Evolutionary conservation across 2,329 filamentous ascomycete genomes (phyloP), one percentile per base, ranked within the genome.

Genomic region (Fusarium guadeloupense): DNA sequence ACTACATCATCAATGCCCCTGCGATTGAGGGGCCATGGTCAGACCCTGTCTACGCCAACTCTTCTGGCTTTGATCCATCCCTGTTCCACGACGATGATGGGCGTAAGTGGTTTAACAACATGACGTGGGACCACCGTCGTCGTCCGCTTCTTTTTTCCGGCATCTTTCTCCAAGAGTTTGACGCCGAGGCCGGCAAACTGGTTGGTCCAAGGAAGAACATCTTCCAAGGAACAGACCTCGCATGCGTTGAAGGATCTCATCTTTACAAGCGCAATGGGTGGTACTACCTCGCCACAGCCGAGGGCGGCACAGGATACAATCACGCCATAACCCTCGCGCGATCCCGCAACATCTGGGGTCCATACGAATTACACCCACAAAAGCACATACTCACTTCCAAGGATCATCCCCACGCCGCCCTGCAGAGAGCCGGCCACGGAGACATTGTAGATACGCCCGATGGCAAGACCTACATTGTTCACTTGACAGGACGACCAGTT

Each of bases 1-100:
- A 88, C 66, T 89, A 88, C 68, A 87, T 89, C 54, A 81, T 89
- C 47, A 82, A 69, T 28, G 79, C 83, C 1, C 74, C 79, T 0
- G 64, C 74, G 6, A 83, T 88, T 47, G 78, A 83, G 31, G 86
- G 85, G 0, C 85, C 85, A 0, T 88, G 86, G 86, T 85, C 83
- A 0, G 85, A 88, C 43, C 85, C 85, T 0, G 69, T 84, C 7
- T 85, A 84, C 64, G 77, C 80, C 68, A 88, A 87, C 68, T 84
- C 83, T 0, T 87, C 83, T 0, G 85, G 85, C 2, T 88, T 89
- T 64, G 86, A 89, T 64, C 85, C 86, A 0, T 83, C 81, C 2
- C 73, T 86, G 5, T 86, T 86, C 70, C 83, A 85, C 67, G 83
- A 86, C 53, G 80, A 82, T 30, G 78, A 83, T 47, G 83, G 83